A percentile compares a stretch with the other conserved stretches of the same genome.
Evolutionary conservation across 2,329 filamentous ascomycete genomes (phyloP).

Genomic region (Aphanocladium album): DNA sequence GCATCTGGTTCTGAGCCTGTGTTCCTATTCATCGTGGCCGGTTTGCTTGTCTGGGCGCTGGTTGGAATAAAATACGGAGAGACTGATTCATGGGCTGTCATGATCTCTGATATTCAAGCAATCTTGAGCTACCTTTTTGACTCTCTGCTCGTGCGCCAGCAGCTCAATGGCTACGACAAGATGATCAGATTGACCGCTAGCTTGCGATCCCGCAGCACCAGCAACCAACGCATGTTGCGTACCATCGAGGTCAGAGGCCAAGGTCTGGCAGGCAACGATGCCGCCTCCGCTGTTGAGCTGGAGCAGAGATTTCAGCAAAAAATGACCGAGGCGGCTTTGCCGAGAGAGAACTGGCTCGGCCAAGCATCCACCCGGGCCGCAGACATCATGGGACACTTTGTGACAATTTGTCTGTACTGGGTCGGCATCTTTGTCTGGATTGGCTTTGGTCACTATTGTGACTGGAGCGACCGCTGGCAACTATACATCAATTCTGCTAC

Average conservation of each 20-base stretch:
- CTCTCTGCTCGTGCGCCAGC: constrained; percentile 34
- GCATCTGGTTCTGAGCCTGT: constrained; percentile 20
- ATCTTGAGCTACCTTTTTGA: constrained; percentile 34
- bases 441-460: constrained; percentile 24
- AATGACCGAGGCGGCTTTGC: constrained; percentile 9
- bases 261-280: background rate
- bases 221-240: constrained; percentile 26
- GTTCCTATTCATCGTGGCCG: constrained; percentile 26
- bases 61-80: constrained; percentile 26
- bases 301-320: constrained; percentile 8
- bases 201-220: constrained; percentile 28
- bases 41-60: constrained; percentile 27
- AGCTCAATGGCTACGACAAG: constrained; percentile 27
- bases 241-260: constrained; percentile 14
- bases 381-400: constrained; percentile 25
- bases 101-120: constrained; percentile 30
- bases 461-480: constrained; percentile 33
- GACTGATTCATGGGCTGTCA: constrained; percentile 31
- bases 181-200: constrained; percentile 25
- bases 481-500: constrained; percentile 40
- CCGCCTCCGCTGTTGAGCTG: constrained; percentile 19
- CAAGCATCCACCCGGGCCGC: constrained; percentile 22
- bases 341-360: constrained; percentile 27
- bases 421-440: constrained; percentile 31
- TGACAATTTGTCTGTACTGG: constrained; percentile 29